These are phyloP conservation scores for Mycosphaerella sp. DNA, from an alignment of 2,329 filamentous ascomycete species.

Conservation along the genomic window DNA sequence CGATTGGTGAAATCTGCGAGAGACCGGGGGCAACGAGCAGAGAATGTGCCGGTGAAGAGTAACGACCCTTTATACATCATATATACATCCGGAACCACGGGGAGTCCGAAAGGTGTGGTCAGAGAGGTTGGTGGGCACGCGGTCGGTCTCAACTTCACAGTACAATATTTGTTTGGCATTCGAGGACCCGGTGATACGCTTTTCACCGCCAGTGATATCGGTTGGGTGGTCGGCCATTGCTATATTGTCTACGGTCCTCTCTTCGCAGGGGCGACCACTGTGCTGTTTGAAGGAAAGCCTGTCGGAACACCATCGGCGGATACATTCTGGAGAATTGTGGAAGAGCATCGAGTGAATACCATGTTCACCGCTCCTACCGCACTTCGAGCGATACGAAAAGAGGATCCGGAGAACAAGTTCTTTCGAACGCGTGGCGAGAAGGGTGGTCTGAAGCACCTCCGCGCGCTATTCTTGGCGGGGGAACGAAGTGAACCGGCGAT, in stretches of 20 bases:
- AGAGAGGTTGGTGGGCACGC: conserved; percentile 80
- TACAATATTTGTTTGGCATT: conserved; percentile 76
- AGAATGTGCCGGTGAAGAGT: conserved; percentile 69
- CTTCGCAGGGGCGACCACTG: conserved; percentile 74
- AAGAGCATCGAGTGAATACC: conserved; percentile 76
- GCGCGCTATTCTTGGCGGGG: conserved; percentile 76
- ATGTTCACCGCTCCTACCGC: conserved; percentile 86
- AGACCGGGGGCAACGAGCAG: conserved; percentile 60
- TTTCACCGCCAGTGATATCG: conserved; percentile 77
- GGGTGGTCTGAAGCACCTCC: conserved; percentile 64
- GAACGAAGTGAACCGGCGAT: conserved; percentile 86
- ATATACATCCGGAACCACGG: conserved; percentile 61
- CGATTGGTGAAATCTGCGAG: conserved; percentile 64
- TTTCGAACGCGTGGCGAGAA: conserved; percentile 58
- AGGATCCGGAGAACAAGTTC: conserved; percentile 67
- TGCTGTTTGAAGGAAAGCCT: conserved; percentile 92
- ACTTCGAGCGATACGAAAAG: conserved; percentile 76
- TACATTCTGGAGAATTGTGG: conserved; percentile 78
- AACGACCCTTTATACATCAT: conserved; percentile 83
- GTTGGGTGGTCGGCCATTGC: conserved; percentile 81
- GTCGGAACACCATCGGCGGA: conserved; percentile 81
- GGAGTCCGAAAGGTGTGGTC: conserved; percentile 68
- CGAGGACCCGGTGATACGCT: conserved; percentile 77
- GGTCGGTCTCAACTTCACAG: conserved; percentile 74
- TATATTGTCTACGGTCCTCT: conserved; percentile 89